Evolutionary conservation across 73 alveolate species (phyloP).

Genomic region (Halteria grandinella): DNA sequence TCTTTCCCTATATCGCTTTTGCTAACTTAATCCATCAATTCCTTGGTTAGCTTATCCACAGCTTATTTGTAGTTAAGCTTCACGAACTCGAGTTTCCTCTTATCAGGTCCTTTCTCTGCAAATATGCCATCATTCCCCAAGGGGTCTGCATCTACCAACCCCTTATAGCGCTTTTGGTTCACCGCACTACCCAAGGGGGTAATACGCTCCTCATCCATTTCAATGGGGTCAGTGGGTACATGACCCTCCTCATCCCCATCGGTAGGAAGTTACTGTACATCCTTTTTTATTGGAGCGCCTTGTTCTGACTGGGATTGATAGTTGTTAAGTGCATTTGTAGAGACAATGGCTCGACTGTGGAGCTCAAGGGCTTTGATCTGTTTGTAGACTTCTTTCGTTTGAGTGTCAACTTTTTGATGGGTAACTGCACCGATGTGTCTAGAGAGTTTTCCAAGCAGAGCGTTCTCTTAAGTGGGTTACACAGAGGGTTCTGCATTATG

Average conservation of each 20-base stretch:
- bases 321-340: too few species aligned
- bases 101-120: neutral
- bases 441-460: too few species aligned
- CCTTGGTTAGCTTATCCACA: slow-evolving; percentile 14
- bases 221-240: neutral
- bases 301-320: too few species aligned
- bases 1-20: slow-evolving; percentile 43
- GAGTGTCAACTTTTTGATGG: too few species aligned
- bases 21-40: slow-evolving; percentile 34
- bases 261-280: neutral
- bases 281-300: neutral
- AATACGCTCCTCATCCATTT: slow-evolving; percentile 2
- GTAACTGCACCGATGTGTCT: too few species aligned
- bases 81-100: slow-evolving; percentile 11
- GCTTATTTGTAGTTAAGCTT: slow-evolving; percentile 10
- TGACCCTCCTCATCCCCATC: neutral
- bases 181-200: too few species aligned
- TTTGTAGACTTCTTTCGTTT: too few species aligned
- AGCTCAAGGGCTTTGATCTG: too few species aligned
- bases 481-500: too few species aligned
- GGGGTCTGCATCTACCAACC: neutral
- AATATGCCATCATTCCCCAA: neutral
- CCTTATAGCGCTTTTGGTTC: slow-evolving; percentile 10
- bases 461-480: too few species aligned
- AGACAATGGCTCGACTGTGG: too few species aligned